These are phyloP conservation scores for Amanita inopinata DNA, from an alignment of 768 basidiomycete genomes.

Conservation along the genomic window DNA sequence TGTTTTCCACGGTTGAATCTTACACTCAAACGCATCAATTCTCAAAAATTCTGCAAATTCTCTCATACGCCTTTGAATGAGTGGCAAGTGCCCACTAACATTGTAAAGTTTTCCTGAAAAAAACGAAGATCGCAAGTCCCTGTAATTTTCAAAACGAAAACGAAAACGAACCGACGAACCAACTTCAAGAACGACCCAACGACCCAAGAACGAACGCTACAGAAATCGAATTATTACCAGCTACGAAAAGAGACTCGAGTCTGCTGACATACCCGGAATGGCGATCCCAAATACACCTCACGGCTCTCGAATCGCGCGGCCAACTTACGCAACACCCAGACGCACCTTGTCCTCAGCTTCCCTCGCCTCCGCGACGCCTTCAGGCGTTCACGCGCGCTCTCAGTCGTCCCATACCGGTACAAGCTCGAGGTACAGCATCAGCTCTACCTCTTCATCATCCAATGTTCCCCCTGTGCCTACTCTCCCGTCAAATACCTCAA, in stretches of 20 bases:
- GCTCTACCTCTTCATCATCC: too few species aligned
- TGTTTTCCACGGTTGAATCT: conserved; percentile 5
- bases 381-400: background rate
- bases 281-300: background rate
- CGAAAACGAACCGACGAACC: too few species aligned
- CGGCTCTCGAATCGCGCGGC: conserved; percentile 3
- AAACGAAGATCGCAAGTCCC: background rate
- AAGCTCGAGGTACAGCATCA: background rate
- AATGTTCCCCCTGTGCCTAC: background rate
- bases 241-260: background rate
- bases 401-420: conserved; percentile 1
- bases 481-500: too few species aligned
- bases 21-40: background rate
- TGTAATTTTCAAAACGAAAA: background rate
- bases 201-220: background rate
- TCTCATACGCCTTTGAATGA: too few species aligned
- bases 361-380: background rate
- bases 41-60: too few species aligned
- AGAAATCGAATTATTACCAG: background rate
- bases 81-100: background rate
- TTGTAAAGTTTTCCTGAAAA: background rate
- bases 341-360: conserved; percentile 1
- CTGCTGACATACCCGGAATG: background rate
- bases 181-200: background rate
- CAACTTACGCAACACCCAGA: conserved; percentile 3